Evolutionary conservation across 257 asterid species (phyloP).

Genomic region (Nicotiana noctiflora): DNA sequence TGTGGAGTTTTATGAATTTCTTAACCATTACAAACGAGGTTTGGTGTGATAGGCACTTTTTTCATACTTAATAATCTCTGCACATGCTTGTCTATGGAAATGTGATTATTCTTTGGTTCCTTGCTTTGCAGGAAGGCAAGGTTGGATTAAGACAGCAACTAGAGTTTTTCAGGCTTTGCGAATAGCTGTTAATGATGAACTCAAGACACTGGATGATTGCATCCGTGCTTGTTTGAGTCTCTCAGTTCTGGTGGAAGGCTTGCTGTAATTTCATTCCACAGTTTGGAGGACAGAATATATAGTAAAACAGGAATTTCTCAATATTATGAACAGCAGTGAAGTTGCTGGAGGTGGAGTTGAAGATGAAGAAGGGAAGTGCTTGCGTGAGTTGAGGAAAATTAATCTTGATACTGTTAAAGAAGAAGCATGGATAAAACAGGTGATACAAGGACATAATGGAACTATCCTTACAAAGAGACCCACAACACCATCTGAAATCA

Average conservation of each 20-base stretch:
- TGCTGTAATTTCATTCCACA: slow-evolving; percentile 86
- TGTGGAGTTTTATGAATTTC: background rate
- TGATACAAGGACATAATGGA: slow-evolving; percentile 46
- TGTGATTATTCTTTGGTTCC: background rate
- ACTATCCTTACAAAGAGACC: slow-evolving; percentile 84
- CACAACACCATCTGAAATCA: slow-evolving; percentile 78
- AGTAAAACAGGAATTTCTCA: slow-evolving; percentile 80
- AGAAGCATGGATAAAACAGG: slow-evolving; percentile 77
- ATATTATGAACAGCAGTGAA: slow-evolving; percentile 35
- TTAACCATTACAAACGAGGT: background rate
- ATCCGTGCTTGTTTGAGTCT: slow-evolving; percentile 45
- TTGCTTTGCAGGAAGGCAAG: slow-evolving; percentile 77
- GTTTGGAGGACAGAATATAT: slow-evolving; percentile 96
- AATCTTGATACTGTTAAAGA: slow-evolving; percentile 18
- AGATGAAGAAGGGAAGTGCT: slow-evolving; percentile 11
- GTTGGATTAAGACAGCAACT: slow-evolving; percentile 97
- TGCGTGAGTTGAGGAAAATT: slow-evolving; percentile 3
- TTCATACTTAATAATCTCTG: background rate
- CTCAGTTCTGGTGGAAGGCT: slow-evolving; percentile 88
- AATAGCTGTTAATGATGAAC: slow-evolving; percentile 96
- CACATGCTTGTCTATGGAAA: background rate
- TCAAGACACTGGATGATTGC: slow-evolving; percentile 64
- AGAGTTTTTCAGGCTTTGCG: slow-evolving; percentile 90
- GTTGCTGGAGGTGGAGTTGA: slow-evolving; percentile 19
- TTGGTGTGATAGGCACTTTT: background rate